Evolutionary conservation across 768 basidiomycete genomes (phyloP).

Genomic region (Xanthoconium stramineum): DNA sequence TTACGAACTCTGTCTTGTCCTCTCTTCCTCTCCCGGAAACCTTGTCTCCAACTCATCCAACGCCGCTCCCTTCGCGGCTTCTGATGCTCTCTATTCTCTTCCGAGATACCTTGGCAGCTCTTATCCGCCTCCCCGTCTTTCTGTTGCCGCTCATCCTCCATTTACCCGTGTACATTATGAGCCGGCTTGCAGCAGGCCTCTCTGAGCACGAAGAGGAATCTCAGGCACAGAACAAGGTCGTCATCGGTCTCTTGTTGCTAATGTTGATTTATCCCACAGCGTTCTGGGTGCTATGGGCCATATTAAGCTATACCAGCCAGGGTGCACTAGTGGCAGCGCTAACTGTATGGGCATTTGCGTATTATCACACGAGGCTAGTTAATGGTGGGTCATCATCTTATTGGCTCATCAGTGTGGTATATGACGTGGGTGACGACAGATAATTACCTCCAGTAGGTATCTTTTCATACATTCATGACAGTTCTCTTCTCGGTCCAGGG

Average conservation of each 20-base stretch:
- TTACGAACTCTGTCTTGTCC: conserved; percentile 83
- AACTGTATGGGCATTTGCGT: conserved; percentile 72
- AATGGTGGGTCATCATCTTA: conserved; percentile 57
- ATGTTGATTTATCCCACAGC: conserved; percentile 75
- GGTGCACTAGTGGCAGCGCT: conserved; percentile 71
- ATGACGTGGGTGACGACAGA: conserved; percentile 38
- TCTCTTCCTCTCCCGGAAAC: conserved; percentile 80
- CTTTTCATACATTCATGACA: background rate
- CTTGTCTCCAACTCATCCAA: conserved; percentile 74
- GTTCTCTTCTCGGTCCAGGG: conserved; percentile 9
- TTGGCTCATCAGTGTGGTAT: conserved; percentile 17
- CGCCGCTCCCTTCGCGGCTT: conserved; percentile 76
- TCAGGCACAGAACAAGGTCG: conserved; percentile 95
- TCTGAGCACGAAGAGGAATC: conserved; percentile 89
- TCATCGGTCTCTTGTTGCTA: conserved; percentile 76
- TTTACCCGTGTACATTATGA: conserved; percentile 82
- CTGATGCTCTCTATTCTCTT: conserved; percentile 75
- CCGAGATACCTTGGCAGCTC: conserved; percentile 67
- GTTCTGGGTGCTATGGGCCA: conserved; percentile 84
- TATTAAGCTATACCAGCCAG: conserved; percentile 69
- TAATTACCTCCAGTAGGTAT: conserved; percentile 74
- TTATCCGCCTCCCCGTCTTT: conserved; percentile 85
- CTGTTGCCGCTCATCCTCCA: conserved; percentile 81
- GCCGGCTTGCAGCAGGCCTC: conserved; percentile 67
- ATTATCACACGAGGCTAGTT: conserved; percentile 84